These are phyloP conservation scores for Niveomyces coronatus DNA, from an alignment of 2,329 filamentous ascomycete species.

Conservation along the genomic window DNA sequence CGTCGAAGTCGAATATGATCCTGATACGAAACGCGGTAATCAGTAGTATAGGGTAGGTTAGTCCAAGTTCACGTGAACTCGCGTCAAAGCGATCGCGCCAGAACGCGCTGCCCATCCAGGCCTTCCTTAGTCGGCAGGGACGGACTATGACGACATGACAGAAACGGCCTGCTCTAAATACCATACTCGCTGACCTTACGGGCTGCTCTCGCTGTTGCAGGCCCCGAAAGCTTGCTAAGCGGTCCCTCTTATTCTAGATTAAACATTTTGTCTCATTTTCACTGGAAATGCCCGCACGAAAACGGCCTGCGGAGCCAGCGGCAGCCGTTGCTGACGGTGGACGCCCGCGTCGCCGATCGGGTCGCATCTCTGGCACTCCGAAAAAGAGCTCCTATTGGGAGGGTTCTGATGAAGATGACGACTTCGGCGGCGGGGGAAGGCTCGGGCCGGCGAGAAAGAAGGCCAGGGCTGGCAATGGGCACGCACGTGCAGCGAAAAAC, in stretches of 20 bases:
- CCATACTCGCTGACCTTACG: no score
- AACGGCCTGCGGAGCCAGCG: slow-evolving; percentile 24
- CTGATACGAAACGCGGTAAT: no score
- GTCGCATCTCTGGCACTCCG: slow-evolving; percentile 33
- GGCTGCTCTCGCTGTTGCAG: no score
- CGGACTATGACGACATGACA: neutral
- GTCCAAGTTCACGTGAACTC: no score
- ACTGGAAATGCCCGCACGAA: slow-evolving; percentile 27
- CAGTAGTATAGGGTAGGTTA: no score
- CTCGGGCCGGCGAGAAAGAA: slow-evolving; percentile 19
- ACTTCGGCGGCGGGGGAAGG: slow-evolving; percentile 14
- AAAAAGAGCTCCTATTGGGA: slow-evolving; percentile 42
- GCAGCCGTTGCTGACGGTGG: slow-evolving; percentile 7
- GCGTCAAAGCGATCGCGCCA: no score
- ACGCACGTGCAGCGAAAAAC: slow-evolving; percentile 10
- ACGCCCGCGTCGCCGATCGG: slow-evolving; percentile 34
- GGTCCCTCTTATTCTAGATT: neutral
- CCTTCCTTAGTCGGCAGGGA: no score
- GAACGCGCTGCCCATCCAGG: no score
- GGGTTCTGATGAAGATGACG: slow-evolving; percentile 18
- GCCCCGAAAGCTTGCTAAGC: neutral
- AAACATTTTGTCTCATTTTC: no score
- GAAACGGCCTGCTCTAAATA: no score
- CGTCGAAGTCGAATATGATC: no score
- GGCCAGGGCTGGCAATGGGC: slow-evolving; percentile 12